A percentile compares a stretch with the other conserved stretches of the same genome.
These are phyloP conservation scores for Apophysomyces elegans DNA, from an alignment of 371 early-diverging fungal genomes.

Conservation along the genomic window DNA sequence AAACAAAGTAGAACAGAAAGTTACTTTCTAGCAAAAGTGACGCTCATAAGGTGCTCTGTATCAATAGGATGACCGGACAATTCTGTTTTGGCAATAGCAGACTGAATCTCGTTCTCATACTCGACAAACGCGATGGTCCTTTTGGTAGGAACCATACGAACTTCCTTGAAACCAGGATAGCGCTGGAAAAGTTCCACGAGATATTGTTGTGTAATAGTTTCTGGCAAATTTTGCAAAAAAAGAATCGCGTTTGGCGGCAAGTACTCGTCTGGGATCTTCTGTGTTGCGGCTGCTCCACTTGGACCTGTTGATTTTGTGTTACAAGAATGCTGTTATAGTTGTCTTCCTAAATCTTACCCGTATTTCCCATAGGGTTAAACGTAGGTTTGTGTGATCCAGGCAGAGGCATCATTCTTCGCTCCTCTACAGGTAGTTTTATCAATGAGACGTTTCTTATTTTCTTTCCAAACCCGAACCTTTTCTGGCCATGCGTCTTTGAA, in stretches of 20 bases:
- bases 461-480: slow-evolving; percentile 50
- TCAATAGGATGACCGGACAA: slow-evolving; percentile 79
- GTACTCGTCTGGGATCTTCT: slow-evolving; percentile 71
- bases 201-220: slow-evolving; percentile 65
- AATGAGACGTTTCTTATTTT: background rate
- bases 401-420: slow-evolving; percentile 35
- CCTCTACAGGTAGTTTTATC: slow-evolving; percentile 23
- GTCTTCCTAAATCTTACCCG: slow-evolving; percentile 5
- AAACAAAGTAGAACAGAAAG: slow-evolving; percentile 2
- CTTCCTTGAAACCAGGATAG: slow-evolving; percentile 89
- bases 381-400: slow-evolving; percentile 52
- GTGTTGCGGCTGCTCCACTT: slow-evolving; percentile 24
- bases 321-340: slow-evolving; percentile 1
- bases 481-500: slow-evolving; percentile 55
- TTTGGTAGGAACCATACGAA: slow-evolving; percentile 87
- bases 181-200: slow-evolving; percentile 70
- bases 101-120: slow-evolving; percentile 82
- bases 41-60: slow-evolving; percentile 76
- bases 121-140: slow-evolving; percentile 94
- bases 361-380: slow-evolving; percentile 31
- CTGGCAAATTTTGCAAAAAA: slow-evolving; percentile 90
- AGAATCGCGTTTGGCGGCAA: slow-evolving; percentile 86
- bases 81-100: slow-evolving; percentile 77
- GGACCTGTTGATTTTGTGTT: background rate
- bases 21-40: slow-evolving; percentile 81